Conservation (phyloP, 768 basidiomycete species). For the Tylopilus cervinicoccineus region DNA sequence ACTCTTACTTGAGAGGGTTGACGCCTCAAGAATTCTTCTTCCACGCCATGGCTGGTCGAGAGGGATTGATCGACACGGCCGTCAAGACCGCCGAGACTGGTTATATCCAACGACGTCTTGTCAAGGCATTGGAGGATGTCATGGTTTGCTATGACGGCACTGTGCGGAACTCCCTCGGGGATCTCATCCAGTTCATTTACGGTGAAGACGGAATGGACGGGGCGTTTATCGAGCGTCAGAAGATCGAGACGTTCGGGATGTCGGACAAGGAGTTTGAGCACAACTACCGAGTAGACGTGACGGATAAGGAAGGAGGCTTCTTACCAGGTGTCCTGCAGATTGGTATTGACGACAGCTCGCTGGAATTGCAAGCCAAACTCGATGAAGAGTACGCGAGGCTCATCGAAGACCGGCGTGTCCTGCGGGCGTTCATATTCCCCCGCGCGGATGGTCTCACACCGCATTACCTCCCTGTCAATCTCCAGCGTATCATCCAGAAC, state of each 20-base stretch:
- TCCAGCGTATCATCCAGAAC: conserved; percentile 93
- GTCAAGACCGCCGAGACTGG: conserved; percentile 99
- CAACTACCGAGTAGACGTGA: conserved; percentile 93
- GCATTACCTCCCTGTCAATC: conserved; percentile 92
- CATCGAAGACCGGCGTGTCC: conserved; percentile 64
- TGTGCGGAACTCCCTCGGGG: conserved; percentile 88
- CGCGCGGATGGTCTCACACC: conserved; percentile 65
- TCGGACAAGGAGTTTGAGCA: conserved; percentile 82
- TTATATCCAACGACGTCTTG: conserved; percentile 95
- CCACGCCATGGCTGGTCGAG: conserved; percentile 99
- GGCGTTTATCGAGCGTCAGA: conserved; percentile 94
- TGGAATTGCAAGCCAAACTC: conserved; percentile 77
- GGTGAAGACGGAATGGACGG: conserved; percentile 99
- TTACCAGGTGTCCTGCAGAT: conserved; percentile 76
- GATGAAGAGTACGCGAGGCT: conserved; percentile 75
- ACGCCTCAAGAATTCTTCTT: conserved; percentile 99
- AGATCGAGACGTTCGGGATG: conserved; percentile 82
- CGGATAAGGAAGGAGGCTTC: conserved; percentile 78
- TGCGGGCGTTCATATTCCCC: conserved; percentile 85
- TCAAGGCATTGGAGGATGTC: conserved; percentile 97
- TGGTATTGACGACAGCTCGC: conserved; percentile 80
- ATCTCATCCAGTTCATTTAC: conserved; percentile 96
- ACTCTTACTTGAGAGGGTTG: conserved; percentile 93
- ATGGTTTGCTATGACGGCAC: conserved; percentile 98
- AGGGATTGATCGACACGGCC: conserved; percentile 98